phyloP scores from a whole-genome alignment of 176 grass and related monocot species.

The Triticum urartu region DNA sequence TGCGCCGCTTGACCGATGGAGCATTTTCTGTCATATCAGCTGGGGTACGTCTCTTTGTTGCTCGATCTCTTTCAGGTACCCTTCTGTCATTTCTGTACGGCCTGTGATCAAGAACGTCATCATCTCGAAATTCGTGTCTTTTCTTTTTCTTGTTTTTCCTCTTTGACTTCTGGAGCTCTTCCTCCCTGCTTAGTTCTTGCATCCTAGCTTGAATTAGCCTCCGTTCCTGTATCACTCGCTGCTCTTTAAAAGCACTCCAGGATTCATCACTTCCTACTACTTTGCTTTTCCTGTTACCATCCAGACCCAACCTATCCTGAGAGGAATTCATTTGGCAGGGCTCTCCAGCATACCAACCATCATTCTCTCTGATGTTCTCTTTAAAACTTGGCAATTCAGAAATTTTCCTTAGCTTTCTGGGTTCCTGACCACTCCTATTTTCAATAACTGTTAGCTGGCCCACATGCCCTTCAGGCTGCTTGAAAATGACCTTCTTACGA shows the following conservation, averaged over 20 bases:
- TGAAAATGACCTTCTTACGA: constrained; percentile 87
- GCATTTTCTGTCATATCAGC: constrained; percentile 54
- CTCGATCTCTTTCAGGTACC: constrained; percentile 61
- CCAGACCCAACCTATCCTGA: constrained; percentile 38
- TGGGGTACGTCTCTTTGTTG: constrained; percentile 50
- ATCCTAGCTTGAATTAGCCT: constrained; percentile 63
- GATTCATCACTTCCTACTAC: constrained; percentile 33
- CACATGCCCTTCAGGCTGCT: constrained; percentile 71
- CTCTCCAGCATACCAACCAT: constrained; percentile 52
- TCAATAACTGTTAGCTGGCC: constrained; percentile 39
- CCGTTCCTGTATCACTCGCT: constrained; percentile 48
- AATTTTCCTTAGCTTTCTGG: constrained; percentile 75
- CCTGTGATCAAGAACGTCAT: constrained; percentile 67
- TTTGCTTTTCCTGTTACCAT: constrained; percentile 54
- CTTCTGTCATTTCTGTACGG: constrained; percentile 90
- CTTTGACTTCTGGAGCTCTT: constrained; percentile 73
- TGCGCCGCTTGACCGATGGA: constrained; percentile 64
- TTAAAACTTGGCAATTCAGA: constrained; percentile 71
- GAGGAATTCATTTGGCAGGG: constrained; percentile 49
- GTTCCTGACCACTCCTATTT: constrained; percentile 46
- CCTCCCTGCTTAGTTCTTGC: constrained; percentile 57
- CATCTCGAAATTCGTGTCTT: constrained; percentile 92
- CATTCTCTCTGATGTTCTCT: constrained; percentile 50
- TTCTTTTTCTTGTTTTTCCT: constrained; percentile 97
- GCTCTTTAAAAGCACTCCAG: constrained; percentile 62